These are phyloP conservation scores for Citrus trifoliata DNA, from an alignment of 345 rosid species.

Conservation along the genomic window DNA sequence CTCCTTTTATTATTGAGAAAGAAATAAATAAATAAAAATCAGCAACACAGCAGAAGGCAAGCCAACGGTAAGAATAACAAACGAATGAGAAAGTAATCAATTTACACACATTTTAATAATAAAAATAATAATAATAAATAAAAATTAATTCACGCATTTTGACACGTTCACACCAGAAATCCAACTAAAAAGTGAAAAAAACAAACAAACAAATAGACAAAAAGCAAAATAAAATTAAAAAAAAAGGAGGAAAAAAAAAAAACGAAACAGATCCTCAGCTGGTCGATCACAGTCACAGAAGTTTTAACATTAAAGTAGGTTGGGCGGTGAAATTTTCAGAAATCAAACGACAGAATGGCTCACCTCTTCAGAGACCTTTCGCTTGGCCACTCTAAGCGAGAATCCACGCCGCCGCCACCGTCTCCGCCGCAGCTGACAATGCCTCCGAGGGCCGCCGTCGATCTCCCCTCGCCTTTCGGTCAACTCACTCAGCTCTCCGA, in stretches of 20 bases:
- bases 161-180: not conserved
- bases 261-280: not conserved
- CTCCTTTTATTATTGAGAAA: not conserved
- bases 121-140: too few relatives aligned
- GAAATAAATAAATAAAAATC: too few relatives aligned
- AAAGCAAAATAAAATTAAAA: not conserved
- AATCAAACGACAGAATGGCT: conserved; percentile 52
- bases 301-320: not conserved
- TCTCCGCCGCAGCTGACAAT: conserved; percentile 21
- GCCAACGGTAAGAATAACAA: not conserved
- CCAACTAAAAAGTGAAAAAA: not conserved
- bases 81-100: not conserved
- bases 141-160: not conserved
- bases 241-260: too few relatives aligned
- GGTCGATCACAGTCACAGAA: too few relatives aligned
- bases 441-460: conserved; percentile 29
- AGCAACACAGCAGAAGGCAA: not conserved
- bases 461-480: conserved; percentile 79
- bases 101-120: not conserved
- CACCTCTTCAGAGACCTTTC: conserved; percentile 95
- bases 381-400: conserved; percentile 81
- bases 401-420: conserved; percentile 43
- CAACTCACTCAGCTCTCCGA: conserved; percentile 69
- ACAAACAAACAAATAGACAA: not conserved
- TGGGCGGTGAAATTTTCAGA: conserved; percentile 6